These are phyloP conservation scores for Ophiobolus disseminans DNA, from an alignment of 2,329 filamentous ascomycete genomes.

Conservation along the genomic window DNA sequence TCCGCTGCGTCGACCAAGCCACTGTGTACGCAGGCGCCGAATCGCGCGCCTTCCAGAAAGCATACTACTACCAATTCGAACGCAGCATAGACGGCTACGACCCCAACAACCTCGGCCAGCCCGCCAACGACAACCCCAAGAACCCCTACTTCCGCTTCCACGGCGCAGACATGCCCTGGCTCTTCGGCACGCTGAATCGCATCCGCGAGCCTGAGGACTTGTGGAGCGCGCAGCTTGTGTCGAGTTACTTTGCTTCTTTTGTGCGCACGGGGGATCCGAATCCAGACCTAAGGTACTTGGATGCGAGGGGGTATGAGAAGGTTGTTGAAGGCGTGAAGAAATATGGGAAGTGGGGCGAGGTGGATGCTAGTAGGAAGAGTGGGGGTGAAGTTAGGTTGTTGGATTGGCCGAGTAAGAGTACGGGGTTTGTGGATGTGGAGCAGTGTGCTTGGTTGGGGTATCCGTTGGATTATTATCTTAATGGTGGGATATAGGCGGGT, in stretches of 20 bases:
- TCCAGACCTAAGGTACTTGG: conserved; percentile 54
- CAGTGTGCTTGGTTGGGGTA: conserved; percentile 56
- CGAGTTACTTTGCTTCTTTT: conserved; percentile 61
- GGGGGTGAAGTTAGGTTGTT: conserved; percentile 52
- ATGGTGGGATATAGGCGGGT: conserved; percentile 31
- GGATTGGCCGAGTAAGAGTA: conserved; percentile 55
- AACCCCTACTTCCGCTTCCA: conserved; percentile 65
- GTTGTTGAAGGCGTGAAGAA: conserved; percentile 50
- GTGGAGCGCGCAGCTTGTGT: conserved; percentile 54
- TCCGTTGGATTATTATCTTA: conserved; percentile 42
- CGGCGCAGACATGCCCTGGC: conserved; percentile 60
- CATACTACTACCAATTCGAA: conserved; percentile 68
- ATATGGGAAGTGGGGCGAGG: conserved; percentile 44
- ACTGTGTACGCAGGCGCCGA: conserved; percentile 61
- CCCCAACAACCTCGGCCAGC: conserved; percentile 61
- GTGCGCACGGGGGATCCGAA: conserved; percentile 61
- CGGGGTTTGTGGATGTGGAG: conserved; percentile 57
- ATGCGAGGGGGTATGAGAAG: conserved; percentile 56
- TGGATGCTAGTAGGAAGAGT: conserved; percentile 43
- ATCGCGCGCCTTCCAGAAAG: conserved; percentile 55
- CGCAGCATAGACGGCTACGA: conserved; percentile 62
- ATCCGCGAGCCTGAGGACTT: conserved; percentile 61
- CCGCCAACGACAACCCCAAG: conserved; percentile 58
- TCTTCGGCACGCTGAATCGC: conserved; percentile 61
- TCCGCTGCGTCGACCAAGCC: conserved; percentile 67